Evolutionary conservation across 208 protist species (phyloP).

Genomic region (Strigomonas culicis): DNA sequence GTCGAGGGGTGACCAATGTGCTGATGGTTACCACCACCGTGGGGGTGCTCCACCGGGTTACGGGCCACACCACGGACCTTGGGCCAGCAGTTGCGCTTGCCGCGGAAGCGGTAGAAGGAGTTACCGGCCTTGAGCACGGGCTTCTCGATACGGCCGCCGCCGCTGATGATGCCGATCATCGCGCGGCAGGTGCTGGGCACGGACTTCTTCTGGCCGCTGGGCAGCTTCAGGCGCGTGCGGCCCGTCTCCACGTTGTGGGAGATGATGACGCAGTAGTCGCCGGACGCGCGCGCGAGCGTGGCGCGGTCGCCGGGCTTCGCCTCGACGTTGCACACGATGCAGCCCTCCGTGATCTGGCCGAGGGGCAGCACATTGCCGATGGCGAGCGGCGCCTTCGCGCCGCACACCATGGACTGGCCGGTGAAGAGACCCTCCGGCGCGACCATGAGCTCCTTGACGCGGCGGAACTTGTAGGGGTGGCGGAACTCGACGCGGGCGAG

Average conservation of each 20-base stretch:
- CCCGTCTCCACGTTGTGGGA: slow-evolving; percentile 96
- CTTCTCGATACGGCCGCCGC: slow-evolving; percentile 99
- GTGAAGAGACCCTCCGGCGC: slow-evolving; percentile 99
- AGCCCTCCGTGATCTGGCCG: slow-evolving; percentile 97
- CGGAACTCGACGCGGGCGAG: slow-evolving; percentile 98
- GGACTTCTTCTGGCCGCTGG: slow-evolving; percentile 98
- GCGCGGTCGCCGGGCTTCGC: slow-evolving; percentile 96
- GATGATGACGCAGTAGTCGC: slow-evolving; percentile 97
- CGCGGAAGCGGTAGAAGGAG: slow-evolving; percentile 98
- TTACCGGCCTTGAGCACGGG: slow-evolving; percentile 99
- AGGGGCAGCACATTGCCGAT: slow-evolving; percentile 99
- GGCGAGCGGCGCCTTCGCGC: slow-evolving; percentile 93
- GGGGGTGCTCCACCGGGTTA: slow-evolving; percentile 99
- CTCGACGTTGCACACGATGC: slow-evolving; percentile 99
- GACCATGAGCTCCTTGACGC: slow-evolving; percentile 95
- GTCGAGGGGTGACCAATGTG: slow-evolving; percentile 98
- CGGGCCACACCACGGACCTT: slow-evolving; percentile 98
- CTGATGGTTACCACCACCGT: slow-evolving; percentile 99
- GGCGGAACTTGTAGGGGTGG: slow-evolving; percentile 93
- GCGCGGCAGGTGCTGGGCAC: slow-evolving; percentile 92
- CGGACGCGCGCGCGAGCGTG: slow-evolving; percentile 93
- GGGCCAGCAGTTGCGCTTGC: slow-evolving; percentile 99
- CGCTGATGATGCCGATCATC: slow-evolving; percentile 98
- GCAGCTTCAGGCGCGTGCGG: slow-evolving; percentile 97
- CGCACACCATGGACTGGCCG: slow-evolving; percentile 99